phyloP scores from a whole-genome alignment of 129 eudicot species.

The Arctium lappa region DNA sequence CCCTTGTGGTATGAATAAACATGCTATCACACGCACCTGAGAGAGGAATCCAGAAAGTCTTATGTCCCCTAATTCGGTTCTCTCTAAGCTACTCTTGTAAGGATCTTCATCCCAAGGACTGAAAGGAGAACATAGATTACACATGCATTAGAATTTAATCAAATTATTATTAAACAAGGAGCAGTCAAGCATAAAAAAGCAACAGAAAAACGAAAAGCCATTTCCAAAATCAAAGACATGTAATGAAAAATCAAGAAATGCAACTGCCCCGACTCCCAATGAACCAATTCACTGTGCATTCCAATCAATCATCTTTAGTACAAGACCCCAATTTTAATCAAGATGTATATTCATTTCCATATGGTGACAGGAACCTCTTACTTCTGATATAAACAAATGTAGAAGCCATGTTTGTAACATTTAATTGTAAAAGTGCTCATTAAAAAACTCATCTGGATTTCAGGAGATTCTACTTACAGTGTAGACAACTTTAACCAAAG shows the following conservation, averaged over 20 bases:
- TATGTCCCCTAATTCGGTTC: conserved; percentile 64
- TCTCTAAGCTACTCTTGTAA: conserved; percentile 67
- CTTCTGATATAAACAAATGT: neutral
- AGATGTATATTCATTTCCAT: neutral
- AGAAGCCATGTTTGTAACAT: neutral
- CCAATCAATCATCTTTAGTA: neutral
- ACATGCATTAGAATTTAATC: conserved; percentile 12
- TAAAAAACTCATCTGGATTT: neutral
- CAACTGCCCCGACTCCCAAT: neutral
- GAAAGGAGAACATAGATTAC: conserved; percentile 18
- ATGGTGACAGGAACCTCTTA: neutral
- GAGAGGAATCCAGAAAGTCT: conserved; percentile 76
- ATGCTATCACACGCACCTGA: conserved; percentile 45
- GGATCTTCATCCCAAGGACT: conserved; percentile 94
- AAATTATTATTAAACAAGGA: neutral
- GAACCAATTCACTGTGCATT: neutral
- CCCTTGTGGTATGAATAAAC: neutral
- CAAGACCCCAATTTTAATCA: neutral
- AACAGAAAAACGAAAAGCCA: neutral
- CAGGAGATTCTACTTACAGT: neutral
- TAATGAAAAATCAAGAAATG: neutral
- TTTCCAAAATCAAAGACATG: neutral
- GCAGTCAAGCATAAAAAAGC: neutral
- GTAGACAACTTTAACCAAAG: neutral
- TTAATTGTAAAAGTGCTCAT: neutral